Base-by-base conservation (phyloP, 495 filamentous ascomycete genomes). In the Chaetomium cochliodes region DNA sequence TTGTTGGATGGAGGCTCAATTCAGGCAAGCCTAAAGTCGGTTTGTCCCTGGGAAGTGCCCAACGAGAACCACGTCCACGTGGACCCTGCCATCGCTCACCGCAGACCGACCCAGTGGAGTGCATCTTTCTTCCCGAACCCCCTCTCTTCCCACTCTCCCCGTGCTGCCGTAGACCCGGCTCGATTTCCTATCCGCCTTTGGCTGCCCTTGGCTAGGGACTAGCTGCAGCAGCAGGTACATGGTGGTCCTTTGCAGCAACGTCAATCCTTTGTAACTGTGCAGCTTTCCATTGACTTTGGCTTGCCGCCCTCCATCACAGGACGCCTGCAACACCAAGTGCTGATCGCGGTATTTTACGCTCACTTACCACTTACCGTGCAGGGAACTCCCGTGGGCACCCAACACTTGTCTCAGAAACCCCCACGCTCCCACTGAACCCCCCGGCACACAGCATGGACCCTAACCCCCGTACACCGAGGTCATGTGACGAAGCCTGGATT, bases 61-160 rank as follows among this genome's bases (percentile, higher is more conserved):
- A 58, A 44, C 53, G 33, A 52, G 30, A 51, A 18, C 54, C 23
- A 23, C 20, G 30, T 47, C 64, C 62, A 69, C 54, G 66, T 68
- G 62, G 66, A 65, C 58, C 62, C 69, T 68, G 66, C 58, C 53
- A 59, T 62, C 41, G 66, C 62, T 67, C 67, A 66, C 67, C 67
- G 66, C 67, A 66, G 64, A 63, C 69, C 42, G 69, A 64, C 69
- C 64, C 33, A 71, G 64, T 71, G 60, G 63, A 60, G 63, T 30
- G 30, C 51, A 18, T 18, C 51, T 20, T 16, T 25, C 11, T 33
- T 20, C 41, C 60, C 3, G 30, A 20, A 61, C 23, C 46, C 22
- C 33, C 41, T n/a, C 51, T 9, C 39, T 15, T 13, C 42, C 50
- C 39, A 12, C 18, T 20, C 20, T 49, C 47, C 59, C 47, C 39